phyloP scores from a whole-genome alignment of 257 asterid species.

The Pogostemon cablin region DNA sequence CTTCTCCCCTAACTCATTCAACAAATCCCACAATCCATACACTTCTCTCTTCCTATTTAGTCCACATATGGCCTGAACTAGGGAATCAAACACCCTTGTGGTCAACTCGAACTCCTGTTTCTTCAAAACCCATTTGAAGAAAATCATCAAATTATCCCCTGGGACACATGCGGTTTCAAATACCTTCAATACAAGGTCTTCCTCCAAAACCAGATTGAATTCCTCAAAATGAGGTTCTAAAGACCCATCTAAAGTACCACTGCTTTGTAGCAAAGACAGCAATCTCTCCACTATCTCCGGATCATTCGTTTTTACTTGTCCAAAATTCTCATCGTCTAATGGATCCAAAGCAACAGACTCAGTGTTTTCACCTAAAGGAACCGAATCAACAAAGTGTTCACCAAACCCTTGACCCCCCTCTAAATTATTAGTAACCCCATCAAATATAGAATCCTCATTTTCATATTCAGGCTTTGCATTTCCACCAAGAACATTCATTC shows the following conservation, averaged over 20 bases:
- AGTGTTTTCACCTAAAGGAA: conserved; percentile 27
- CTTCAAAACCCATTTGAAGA: conserved; percentile 62
- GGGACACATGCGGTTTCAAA: conserved; percentile 60
- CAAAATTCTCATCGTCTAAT: conserved; percentile 36
- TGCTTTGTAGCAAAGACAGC: conserved; percentile 75
- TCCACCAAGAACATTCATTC: conserved; percentile 35
- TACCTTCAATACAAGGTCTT: conserved; percentile 60
- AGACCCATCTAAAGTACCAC: conserved; percentile 48
- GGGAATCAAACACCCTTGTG: conserved; percentile 42
- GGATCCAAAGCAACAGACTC: conserved; percentile 26
- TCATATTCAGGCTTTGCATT: conserved; percentile 27
- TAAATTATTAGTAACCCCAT: conserved; percentile 23
- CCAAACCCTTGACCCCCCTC: conserved; percentile 32
- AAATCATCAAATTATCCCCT: conserved; percentile 63
- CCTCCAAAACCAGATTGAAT: conserved; percentile 53
- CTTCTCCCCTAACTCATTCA: conserved; percentile 58
- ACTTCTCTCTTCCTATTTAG: conserved; percentile 47
- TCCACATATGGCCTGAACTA: conserved; percentile 50
- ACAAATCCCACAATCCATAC: conserved; percentile 77
- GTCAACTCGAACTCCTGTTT: conserved; percentile 46
- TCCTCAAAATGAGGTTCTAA: conserved; percentile 53
- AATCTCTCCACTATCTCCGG: conserved; percentile 57
- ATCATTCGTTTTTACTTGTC: conserved; percentile 43
- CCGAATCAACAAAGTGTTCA: conserved; percentile 33
- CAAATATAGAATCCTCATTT: conserved; percentile 35